These are phyloP conservation scores for Nymphaea colorata DNA, from an alignment of 164 flowering plant species.

Conservation along the genomic window DNA sequence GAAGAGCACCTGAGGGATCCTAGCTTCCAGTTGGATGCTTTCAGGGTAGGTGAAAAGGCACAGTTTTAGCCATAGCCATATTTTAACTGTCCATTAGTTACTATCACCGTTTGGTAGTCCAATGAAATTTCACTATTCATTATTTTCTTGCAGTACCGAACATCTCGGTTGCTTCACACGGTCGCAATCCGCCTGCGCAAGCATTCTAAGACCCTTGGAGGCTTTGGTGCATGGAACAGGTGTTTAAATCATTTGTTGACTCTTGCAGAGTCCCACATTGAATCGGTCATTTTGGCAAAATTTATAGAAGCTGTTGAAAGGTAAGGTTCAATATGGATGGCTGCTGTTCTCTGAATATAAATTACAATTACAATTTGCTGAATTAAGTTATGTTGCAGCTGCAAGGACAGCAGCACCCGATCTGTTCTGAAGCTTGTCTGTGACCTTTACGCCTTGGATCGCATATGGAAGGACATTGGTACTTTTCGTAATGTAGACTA, in stretches of 20 bases:
- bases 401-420: conserved; percentile 57
- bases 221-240: conserved; percentile 98
- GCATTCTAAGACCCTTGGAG: conserved; percentile 76
- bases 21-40: conserved; percentile 87
- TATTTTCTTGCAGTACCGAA: conserved; percentile 56
- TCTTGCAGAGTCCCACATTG: conserved; percentile 94
- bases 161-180: conserved; percentile 87
- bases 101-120: too few relatives aligned
- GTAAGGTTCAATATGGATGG: conserved; percentile 20
- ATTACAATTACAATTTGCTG: neutral
- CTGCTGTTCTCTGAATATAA: neutral
- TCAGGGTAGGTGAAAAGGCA: conserved; percentile 45
- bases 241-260: conserved; percentile 92
- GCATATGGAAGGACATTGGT: conserved; percentile 95
- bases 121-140: too few relatives aligned
- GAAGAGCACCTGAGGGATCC: conserved; percentile 86
- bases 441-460: conserved; percentile 88
- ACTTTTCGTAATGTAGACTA: conserved; percentile 94
- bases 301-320: conserved; percentile 79
- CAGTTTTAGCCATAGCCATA: neutral
- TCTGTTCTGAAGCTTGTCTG: conserved; percentile 75
- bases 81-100: too few relatives aligned
- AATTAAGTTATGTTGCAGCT: conserved; percentile 30
- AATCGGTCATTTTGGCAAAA: conserved; percentile 77
- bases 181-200: conserved; percentile 66